Evolutionary conservation across 371 early-diverging fungal species (phyloP), one percentile per base, ranked within the genome.

Genomic region (Gilbertella persicaria): DNA sequence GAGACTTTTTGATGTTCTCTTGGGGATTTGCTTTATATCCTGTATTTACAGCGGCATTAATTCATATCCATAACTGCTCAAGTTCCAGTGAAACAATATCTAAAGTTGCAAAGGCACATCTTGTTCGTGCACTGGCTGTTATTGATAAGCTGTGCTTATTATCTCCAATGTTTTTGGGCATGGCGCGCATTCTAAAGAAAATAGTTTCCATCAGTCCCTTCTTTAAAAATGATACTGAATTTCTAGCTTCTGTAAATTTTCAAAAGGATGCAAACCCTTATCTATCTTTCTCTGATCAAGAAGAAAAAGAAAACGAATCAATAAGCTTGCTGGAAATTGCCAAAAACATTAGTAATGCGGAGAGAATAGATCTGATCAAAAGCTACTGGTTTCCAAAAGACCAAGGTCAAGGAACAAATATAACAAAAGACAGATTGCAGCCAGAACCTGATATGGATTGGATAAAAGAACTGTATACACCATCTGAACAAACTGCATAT

Each of bases 1-100:
- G 54, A 8, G 66, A 66, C 14, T 50, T 65, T 9, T 28, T 60
- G 12, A 44, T 66, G 12, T 46, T 64, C 2, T 56, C 61, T 2
- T 62, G 74, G 50, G 67, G 62, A 20, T 62, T 67, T 38, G 33
- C 70, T 41, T 20, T 74, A 12, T 69, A 77, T 28, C 56, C 68
- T 14, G 45, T 62, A 1, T 69, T 69, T 21, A 47, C 52, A 1
- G 59, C 64, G 7, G 37, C 53, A 3, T 17, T 62, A 3, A 62
- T 66, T 14, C 62, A 66, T 33, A 36, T 57, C 6, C 44, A 53
- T 17, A 66, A 66, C 33, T 53, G 46, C 1, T 46, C 37, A 12
- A 56, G 50, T 30, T 25, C 35, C 3, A 49, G 50, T 10, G 24
- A 36, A 13, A 54, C 42, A 6, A 39, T 55, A 9, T 43, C 52